A percentile compares a stretch with the other conserved stretches of the same genome.
Evolutionary conservation across 2,329 filamentous ascomycete genomes (phyloP).

Genomic region (Calonectria pseudoturangicola): DNA sequence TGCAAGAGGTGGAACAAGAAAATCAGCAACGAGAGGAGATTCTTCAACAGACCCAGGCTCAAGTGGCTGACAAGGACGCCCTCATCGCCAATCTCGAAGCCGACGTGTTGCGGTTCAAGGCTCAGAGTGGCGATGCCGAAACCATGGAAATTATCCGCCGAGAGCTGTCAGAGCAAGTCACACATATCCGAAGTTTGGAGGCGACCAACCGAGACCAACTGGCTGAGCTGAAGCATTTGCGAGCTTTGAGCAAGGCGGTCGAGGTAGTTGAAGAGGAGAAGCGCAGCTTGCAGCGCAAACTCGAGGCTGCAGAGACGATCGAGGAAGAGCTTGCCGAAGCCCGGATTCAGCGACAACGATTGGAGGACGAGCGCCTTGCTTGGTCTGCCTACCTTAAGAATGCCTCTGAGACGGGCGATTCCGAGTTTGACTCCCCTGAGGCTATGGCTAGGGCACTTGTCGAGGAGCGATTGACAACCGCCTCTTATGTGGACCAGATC

Average conservation of each 20-base stretch:
- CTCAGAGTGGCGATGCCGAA: conserved; percentile 90
- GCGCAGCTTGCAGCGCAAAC: conserved; percentile 83
- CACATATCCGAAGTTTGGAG: conserved; percentile 92
- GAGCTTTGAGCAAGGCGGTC: conserved; percentile 88
- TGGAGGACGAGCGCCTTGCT: conserved; percentile 90
- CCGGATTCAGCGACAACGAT: conserved; percentile 86
- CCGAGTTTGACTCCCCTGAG: conserved; percentile 91
- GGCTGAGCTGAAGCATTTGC: conserved; percentile 86
- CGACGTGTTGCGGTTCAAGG: conserved; percentile 88
- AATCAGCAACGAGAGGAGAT: conserved; percentile 72
- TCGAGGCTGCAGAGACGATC: conserved; percentile 84
- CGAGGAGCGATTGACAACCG: conserved; percentile 86
- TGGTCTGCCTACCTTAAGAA: conserved; percentile 91
- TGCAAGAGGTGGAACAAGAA: conserved; percentile 77
- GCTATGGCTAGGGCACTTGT: conserved; percentile 89
- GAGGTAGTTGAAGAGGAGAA: conserved; percentile 98
- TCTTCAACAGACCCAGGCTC: conserved; percentile 78
- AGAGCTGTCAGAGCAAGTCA: conserved; percentile 92
- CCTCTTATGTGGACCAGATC: conserved; percentile 86
- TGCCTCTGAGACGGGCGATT: conserved; percentile 75
- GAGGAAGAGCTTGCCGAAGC: conserved; percentile 87
- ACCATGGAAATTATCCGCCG: conserved; percentile 89
- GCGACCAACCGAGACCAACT: conserved; percentile 86
- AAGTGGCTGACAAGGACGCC: conserved; percentile 80
- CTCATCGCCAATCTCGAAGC: conserved; percentile 86